phyloP scores from a whole-genome alignment of 129 eudicot species.

The Daucus carota region DNA sequence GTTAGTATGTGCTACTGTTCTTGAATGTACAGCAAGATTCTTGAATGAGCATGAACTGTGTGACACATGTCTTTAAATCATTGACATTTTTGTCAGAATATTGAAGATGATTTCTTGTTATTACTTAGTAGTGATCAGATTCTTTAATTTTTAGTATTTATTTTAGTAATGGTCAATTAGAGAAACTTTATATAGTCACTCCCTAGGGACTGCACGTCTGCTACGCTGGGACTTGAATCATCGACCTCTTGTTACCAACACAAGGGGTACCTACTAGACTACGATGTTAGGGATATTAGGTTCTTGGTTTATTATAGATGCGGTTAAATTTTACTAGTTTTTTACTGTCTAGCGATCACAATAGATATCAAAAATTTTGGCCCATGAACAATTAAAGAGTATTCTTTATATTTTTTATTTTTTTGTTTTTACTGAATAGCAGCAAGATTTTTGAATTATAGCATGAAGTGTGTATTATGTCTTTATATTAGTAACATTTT shows the following conservation, averaged over 20 bases:
- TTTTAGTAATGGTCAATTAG: background rate
- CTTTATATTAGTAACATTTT: background rate
- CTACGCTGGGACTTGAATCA: background rate
- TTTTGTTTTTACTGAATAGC: too few relatives aligned
- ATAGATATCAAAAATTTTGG: too few relatives aligned
- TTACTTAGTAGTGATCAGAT: background rate
- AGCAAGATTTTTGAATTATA: too few relatives aligned
- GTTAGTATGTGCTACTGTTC: background rate
- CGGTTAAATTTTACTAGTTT: too few relatives aligned
- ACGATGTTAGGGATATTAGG: too few relatives aligned
- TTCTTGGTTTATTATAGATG: too few relatives aligned
- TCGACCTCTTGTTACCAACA: background rate
- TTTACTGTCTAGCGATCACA: too few relatives aligned
- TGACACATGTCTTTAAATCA: constrained; percentile 11
- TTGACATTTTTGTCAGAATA: background rate
- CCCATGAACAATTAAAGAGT: too few relatives aligned
- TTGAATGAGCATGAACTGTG: background rate
- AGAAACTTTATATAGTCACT: background rate
- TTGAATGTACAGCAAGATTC: background rate
- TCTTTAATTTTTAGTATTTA: too few relatives aligned
- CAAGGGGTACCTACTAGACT: too few relatives aligned
- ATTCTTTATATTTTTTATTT: too few relatives aligned
- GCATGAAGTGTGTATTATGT: constrained; percentile 10
- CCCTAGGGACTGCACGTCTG: too few relatives aligned
- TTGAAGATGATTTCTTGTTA: background rate